Evolutionary conservation across 1,284 basidiomycete genomes (phyloP).

Genomic region (Cryptococcus depauperatus): DNA sequence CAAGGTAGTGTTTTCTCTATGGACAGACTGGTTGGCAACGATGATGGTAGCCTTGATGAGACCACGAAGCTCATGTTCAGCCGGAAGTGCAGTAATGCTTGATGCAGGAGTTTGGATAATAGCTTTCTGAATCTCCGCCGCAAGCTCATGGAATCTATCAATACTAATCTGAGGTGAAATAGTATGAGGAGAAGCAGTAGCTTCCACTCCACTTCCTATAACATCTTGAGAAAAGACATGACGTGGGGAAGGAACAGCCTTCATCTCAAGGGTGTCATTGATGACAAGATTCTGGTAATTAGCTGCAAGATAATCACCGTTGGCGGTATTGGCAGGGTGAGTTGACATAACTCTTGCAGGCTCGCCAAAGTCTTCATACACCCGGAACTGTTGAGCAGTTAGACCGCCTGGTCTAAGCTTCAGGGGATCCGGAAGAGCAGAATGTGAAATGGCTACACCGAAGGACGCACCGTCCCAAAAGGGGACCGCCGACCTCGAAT

Average conservation of each 20-base stretch:
- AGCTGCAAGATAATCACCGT: constrained; percentile 24
- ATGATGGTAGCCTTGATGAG: constrained; percentile 73
- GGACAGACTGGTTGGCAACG: constrained; percentile 66
- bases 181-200: constrained; percentile 18
- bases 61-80: constrained; percentile 76
- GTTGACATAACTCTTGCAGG: constrained; percentile 29
- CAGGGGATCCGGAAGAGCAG: constrained; percentile 78
- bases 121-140: constrained; percentile 71
- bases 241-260: constrained; percentile 28
- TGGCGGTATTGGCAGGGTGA: constrained; percentile 15
- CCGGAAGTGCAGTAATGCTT: constrained; percentile 61
- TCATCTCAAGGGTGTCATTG: constrained; percentile 27
- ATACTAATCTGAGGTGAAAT: constrained; percentile 36
- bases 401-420: constrained; percentile 78
- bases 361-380: constrained; percentile 91
- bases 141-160: constrained; percentile 52
- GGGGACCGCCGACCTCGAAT: constrained; percentile 52
- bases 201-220: constrained; percentile 17
- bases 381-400: constrained; percentile 69
- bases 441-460: constrained; percentile 64
- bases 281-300: constrained; percentile 23
- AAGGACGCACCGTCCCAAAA: constrained; percentile 76
- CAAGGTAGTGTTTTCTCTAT: constrained; percentile 77
- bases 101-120: constrained; percentile 58
- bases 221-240: constrained; percentile 20